Conservation (phyloP, 306 rosid species). For the Morella rubra region DNA sequence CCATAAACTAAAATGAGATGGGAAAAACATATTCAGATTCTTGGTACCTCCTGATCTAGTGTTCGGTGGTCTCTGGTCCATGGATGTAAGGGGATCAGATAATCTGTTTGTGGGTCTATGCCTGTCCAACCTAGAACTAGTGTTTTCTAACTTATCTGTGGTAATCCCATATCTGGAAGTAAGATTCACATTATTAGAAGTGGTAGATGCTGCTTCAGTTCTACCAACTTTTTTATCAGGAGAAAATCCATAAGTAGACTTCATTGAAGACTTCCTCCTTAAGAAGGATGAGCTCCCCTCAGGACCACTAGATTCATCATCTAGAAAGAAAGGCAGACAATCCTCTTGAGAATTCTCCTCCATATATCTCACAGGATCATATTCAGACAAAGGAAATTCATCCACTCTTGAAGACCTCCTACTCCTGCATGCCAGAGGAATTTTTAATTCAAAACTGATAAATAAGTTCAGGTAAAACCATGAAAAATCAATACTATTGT, state of each 20-base stretch:
- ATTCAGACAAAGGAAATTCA: constrained; percentile 46
- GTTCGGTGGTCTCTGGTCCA: constrained; percentile 41
- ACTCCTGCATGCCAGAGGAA: constrained; percentile 42
- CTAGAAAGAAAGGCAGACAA: constrained; percentile 80
- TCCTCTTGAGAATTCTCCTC: constrained; percentile 82
- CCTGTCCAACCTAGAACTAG: constrained; percentile 45
- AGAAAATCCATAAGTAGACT: constrained; percentile 80
- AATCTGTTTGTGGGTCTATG: constrained; percentile 47
- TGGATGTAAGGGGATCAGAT: constrained; percentile 39
- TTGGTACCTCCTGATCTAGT: constrained; percentile 59
- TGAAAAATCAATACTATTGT: constrained; percentile 24
- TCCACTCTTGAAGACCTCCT: constrained; percentile 55
- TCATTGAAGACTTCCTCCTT: constrained; percentile 60
- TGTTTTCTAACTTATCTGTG: constrained; percentile 47
- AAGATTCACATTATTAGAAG: constrained; percentile 34
- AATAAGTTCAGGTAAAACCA: constrained; percentile 10
- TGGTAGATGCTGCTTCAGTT: constrained; percentile 43
- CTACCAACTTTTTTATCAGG: constrained; percentile 53
- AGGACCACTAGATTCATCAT: constrained; percentile 80
- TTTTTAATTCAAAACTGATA: constrained; percentile 25
- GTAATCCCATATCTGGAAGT: constrained; percentile 44
- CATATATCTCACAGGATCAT: constrained; percentile 45
- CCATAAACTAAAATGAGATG: constrained; percentile 23
- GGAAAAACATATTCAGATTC: constrained; percentile 12
- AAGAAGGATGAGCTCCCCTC: constrained; percentile 72